These are phyloP conservation scores for Apiosordaria backusii DNA, from an alignment of 495 filamentous ascomycete species.

Conservation along the genomic window DNA sequence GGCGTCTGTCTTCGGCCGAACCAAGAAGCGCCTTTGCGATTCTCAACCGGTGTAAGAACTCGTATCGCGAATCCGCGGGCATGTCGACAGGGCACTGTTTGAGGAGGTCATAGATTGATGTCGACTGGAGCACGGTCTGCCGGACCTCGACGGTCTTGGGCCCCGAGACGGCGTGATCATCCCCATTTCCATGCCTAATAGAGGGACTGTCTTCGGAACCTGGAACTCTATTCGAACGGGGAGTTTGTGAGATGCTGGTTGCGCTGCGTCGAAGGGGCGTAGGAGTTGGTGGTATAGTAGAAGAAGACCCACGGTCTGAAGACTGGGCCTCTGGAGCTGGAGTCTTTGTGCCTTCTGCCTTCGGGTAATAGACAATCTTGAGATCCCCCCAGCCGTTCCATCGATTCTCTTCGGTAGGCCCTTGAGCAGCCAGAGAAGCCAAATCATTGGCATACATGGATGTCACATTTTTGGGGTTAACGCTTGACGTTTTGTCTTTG, in stretches of 20 bases:
- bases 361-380: slow-evolving; percentile 46
- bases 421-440: slow-evolving; percentile 57
- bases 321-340: slow-evolving; percentile 10
- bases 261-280: slow-evolving; percentile 48
- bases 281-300: slow-evolving; percentile 37
- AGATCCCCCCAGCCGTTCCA: slow-evolving; percentile 51
- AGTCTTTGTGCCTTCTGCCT: slow-evolving; percentile 19
- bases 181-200: slow-evolving; percentile 33
- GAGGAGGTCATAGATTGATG: slow-evolving; percentile 65
- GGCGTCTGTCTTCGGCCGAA: slow-evolving; percentile 62
- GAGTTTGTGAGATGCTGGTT: slow-evolving; percentile 35
- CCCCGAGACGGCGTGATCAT: slow-evolving; percentile 51
- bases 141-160: slow-evolving; percentile 69
- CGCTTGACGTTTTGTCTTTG: slow-evolving; percentile 60
- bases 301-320: slow-evolving; percentile 14
- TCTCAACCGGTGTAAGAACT: slow-evolving; percentile 78
- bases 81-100: slow-evolving; percentile 59
- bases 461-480: slow-evolving; percentile 39
- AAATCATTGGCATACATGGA: slow-evolving; percentile 74
- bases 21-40: slow-evolving; percentile 70
- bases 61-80: slow-evolving; percentile 72
- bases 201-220: slow-evolving; percentile 42
- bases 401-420: slow-evolving; percentile 38
- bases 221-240: slow-evolving; percentile 31
- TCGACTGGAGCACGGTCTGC: slow-evolving; percentile 56